These are phyloP conservation scores for Vitis cinerea DNA, from an alignment of 164 flowering plant genomes.

Conservation along the genomic window DNA sequence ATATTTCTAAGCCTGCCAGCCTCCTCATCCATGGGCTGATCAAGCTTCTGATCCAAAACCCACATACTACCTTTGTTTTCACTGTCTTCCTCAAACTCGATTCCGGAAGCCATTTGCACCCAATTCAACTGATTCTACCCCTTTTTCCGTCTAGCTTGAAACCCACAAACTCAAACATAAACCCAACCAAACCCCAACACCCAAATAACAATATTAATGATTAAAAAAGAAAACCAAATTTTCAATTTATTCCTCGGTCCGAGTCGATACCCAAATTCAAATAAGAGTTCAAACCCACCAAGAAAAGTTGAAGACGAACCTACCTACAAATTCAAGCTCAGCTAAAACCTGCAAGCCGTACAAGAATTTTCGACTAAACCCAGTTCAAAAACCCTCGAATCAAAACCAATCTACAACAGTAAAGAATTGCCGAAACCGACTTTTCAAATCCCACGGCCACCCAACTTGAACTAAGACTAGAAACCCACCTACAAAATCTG, in stretches of 20 bases:
- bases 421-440: not conserved
- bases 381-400: not conserved
- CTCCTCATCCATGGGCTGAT: constrained; percentile 99
- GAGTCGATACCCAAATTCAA: not conserved
- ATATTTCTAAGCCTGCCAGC: constrained; percentile 78
- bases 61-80: constrained; percentile 76
- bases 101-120: constrained; percentile 30
- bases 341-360: not conserved
- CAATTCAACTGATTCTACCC: not conserved
- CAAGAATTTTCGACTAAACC: not conserved
- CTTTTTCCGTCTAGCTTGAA: not conserved
- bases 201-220: not conserved
- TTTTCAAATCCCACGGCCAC: not conserved
- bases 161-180: not conserved
- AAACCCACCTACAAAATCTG: constrained; percentile 3
- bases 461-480: not conserved
- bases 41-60: constrained; percentile 94
- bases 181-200: no score
- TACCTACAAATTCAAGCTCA: not conserved
- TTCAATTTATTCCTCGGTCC: not conserved
- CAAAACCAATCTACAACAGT: not conserved
- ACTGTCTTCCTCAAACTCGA: constrained; percentile 35
- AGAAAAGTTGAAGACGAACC: constrained; percentile 2
- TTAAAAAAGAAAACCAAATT: not conserved
- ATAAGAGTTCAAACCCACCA: not conserved